Conservation (phyloP, 2,329 filamentous ascomycete genomes). For the Fusarium sterilihyphosum region DNA sequence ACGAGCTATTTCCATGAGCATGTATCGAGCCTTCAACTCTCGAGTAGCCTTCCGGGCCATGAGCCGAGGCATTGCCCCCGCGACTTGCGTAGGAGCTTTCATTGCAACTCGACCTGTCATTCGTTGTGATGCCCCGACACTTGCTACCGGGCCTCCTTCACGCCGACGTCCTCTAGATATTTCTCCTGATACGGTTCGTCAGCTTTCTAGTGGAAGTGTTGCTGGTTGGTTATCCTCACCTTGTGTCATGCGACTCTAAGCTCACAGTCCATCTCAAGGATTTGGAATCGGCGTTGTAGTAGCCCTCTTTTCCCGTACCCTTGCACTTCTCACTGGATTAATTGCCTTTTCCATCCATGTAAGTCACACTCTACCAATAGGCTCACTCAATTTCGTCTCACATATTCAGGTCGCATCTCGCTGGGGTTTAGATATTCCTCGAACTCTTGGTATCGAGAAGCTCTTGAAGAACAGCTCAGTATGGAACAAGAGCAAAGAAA, state of each 20-base stretch:
- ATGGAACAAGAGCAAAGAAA: constrained; percentile 62
- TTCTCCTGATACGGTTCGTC: constrained; percentile 52
- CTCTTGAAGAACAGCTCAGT: constrained; percentile 52
- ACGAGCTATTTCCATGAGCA: constrained; percentile 1
- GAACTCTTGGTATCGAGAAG: constrained; percentile 51
- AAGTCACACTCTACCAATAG: constrained; percentile 37
- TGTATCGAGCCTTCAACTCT: constrained; percentile 39
- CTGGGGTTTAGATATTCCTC: constrained; percentile 54
- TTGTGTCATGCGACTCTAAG: neutral
- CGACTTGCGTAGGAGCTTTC: constrained; percentile 42
- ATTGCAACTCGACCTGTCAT: constrained; percentile 40
- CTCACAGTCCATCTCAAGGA: constrained; percentile 53
- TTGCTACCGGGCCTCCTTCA: constrained; percentile 25
- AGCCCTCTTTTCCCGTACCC: constrained; percentile 74
- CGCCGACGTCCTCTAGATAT: constrained; percentile 33
- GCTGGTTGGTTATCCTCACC: constrained; percentile 51
- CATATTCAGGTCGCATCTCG: constrained; percentile 53
- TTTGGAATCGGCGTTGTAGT: constrained; percentile 72
- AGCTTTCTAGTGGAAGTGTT: constrained; percentile 66
- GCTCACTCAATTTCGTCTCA: constrained; percentile 11
- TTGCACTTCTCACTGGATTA: constrained; percentile 74
- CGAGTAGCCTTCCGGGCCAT: constrained; percentile 40
- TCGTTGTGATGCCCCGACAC: constrained; percentile 44
- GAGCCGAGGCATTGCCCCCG: constrained; percentile 42
- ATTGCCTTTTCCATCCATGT: constrained; percentile 72